These are phyloP conservation scores for Phytophthora brassicae DNA, from an alignment of 352 stramenopile genomes.

Conservation along the genomic window DNA sequence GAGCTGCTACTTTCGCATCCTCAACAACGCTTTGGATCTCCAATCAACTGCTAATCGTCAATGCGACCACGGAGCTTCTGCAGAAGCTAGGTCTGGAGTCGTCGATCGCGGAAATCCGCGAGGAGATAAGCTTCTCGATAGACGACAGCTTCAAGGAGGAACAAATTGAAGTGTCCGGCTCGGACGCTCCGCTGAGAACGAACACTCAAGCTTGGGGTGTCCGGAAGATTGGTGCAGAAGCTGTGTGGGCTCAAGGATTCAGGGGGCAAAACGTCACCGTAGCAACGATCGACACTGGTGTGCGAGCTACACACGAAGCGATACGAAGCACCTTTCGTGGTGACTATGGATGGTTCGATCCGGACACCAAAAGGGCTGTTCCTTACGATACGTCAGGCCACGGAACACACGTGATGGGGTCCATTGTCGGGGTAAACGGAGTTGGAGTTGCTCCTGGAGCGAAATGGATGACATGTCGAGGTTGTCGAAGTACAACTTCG, in stretches of 20 bases:
- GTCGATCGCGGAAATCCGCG: slow-evolving; percentile 34
- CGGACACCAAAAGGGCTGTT: slow-evolving; percentile 20
- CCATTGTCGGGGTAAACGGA: slow-evolving; percentile 22
- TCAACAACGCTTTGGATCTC: slow-evolving; percentile 37
- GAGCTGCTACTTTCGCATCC: slow-evolving; percentile 12
- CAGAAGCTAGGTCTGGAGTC: slow-evolving; percentile 18
- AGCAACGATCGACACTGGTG: slow-evolving; percentile 47
- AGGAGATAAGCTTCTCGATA: slow-evolving; percentile 32
- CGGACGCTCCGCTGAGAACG: slow-evolving; percentile 4
- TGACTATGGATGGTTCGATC: slow-evolving; percentile 42
- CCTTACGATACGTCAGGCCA: slow-evolving; percentile 31
- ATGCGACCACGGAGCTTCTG: slow-evolving; percentile 31
- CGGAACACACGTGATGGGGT: slow-evolving; percentile 31
- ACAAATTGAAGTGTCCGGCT: slow-evolving; percentile 3
- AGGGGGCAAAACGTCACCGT: slow-evolving; percentile 33
- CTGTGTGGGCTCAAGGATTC: slow-evolving; percentile 35
- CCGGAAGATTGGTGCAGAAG: slow-evolving; percentile 37
- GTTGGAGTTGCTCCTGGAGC: slow-evolving; percentile 32
- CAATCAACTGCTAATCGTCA: slow-evolving; percentile 38
- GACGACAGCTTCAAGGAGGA: slow-evolving; percentile 19
- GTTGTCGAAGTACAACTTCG: slow-evolving; percentile 18
- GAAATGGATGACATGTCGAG: slow-evolving; percentile 35
- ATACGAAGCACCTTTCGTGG: slow-evolving; percentile 23
- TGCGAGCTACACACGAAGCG: slow-evolving; percentile 35
- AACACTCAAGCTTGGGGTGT: slow-evolving; percentile 30